Evolutionary conservation across 2,329 filamentous ascomycete species (phyloP).

Genomic region (Aspergillus cejpii): DNA sequence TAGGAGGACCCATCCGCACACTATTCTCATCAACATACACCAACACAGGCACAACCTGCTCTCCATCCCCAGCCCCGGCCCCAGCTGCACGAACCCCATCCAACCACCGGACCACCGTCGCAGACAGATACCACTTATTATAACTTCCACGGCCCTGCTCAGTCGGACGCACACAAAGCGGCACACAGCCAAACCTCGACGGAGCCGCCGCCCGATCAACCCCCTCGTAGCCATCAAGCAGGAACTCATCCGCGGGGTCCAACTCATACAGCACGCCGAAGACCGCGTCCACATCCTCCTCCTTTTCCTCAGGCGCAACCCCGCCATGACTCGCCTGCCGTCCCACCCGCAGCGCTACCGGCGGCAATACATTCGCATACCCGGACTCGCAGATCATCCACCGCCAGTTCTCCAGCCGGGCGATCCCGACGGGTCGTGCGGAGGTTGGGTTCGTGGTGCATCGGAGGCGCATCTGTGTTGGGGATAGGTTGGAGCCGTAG

Average conservation of each 20-base stretch:
- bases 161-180: slow-evolving; percentile 19
- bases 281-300: slow-evolving; percentile 29
- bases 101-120: slow-evolving; percentile 29
- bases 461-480: slow-evolving; percentile 36
- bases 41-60: slow-evolving; percentile 23
- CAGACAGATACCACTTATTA: slow-evolving; percentile 36
- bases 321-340: slow-evolving; percentile 16
- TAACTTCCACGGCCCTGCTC: slow-evolving; percentile 32
- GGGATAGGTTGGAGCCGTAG: slow-evolving; percentile 41
- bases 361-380: slow-evolving; percentile 39
- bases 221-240: slow-evolving; percentile 38
- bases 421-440: slow-evolving; percentile 34
- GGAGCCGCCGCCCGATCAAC: slow-evolving; percentile 21
- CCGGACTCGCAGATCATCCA: slow-evolving; percentile 40
- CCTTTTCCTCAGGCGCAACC: slow-evolving; percentile 18
- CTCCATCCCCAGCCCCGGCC: slow-evolving; percentile 2
- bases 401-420: slow-evolving; percentile 33
- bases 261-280: slow-evolving; percentile 40
- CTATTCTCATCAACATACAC: slow-evolving; percentile 41
- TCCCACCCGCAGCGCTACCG: slow-evolving; percentile 17
- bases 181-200: slow-evolving; percentile 5
- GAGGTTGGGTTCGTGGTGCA: slow-evolving; percentile 32
- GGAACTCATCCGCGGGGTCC: slow-evolving; percentile 30
- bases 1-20: slow-evolving; percentile 28
- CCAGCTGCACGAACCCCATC: slow-evolving; percentile 13